A percentile compares a stretch with the other conserved stretches of the same genome.
phyloP scores from a whole-genome alignment of 164 flowering plant genomes.

The Platanus orientalis region DNA sequence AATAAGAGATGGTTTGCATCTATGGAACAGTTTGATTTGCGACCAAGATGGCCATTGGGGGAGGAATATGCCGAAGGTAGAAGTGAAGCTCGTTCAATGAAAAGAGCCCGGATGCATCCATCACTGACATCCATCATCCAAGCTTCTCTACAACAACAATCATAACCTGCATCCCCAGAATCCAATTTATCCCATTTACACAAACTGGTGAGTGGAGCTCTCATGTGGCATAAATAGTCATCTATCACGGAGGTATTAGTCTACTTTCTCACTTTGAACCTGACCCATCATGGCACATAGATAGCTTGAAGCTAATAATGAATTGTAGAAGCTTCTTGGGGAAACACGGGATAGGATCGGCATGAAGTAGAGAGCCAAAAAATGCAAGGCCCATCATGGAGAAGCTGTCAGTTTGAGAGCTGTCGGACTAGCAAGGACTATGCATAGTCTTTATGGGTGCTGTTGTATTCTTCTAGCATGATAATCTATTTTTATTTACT shows the following conservation, averaged over 20 bases:
- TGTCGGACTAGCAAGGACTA: too few relatives aligned
- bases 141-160: conserved; percentile 50
- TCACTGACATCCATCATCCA: conserved; percentile 86
- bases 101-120: conserved; percentile 78
- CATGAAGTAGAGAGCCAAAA: too few relatives aligned
- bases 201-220: background rate
- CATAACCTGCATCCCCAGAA: conserved; percentile 5
- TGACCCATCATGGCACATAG: background rate
- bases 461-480: too few relatives aligned
- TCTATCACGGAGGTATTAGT: background rate
- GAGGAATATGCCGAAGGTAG: conserved; percentile 79
- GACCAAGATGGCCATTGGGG: conserved; percentile 97
- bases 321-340: background rate
- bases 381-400: too few relatives aligned
- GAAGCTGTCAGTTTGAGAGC: too few relatives aligned
- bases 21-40: conserved; percentile 63
- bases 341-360: background rate
- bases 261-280: background rate
- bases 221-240: background rate
- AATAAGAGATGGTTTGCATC: background rate
- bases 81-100: conserved; percentile 81
- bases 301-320: background rate
- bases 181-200: background rate
- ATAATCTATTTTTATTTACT: too few relatives aligned
- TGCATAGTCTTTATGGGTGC: too few relatives aligned